These are phyloP conservation scores for Gaeumannomyces sp. DNA, from an alignment of 2,329 filamentous ascomycete genomes.

Conservation along the genomic window DNA sequence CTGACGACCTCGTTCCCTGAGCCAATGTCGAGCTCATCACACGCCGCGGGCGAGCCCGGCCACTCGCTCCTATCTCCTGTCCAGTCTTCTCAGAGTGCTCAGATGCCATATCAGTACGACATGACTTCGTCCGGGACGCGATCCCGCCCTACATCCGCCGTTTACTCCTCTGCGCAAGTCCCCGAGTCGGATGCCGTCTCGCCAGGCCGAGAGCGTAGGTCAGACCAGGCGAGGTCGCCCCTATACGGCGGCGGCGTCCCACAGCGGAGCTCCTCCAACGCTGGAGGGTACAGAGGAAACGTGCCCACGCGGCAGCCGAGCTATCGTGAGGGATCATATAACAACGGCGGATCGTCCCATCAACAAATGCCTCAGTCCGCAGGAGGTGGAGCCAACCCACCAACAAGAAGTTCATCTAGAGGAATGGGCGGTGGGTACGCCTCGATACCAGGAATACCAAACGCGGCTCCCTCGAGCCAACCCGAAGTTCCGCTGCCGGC, in stretches of 20 bases:
- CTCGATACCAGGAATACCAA: conserved; percentile 37
- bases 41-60: no score
- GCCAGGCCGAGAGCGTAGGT: not conserved
- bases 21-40: not conserved
- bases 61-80: not conserved
- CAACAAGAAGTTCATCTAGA: conserved; percentile 65
- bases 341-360: conserved; percentile 7
- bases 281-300: conserved; percentile 41
- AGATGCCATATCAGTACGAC: conserved; percentile 14
- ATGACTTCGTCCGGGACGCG: conserved; percentile 9
- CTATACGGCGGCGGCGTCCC: conserved; percentile 34
- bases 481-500: conserved; percentile 37
- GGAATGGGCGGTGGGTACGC: conserved; percentile 56
- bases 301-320: conserved; percentile 63
- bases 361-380: conserved; percentile 44
- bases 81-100: not conserved
- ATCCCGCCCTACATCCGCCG: conserved; percentile 26
- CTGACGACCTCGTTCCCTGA: not conserved
- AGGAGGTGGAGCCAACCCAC: conserved; percentile 60
- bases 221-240: conserved; percentile 51
- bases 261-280: not conserved
- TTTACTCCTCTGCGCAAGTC: conserved; percentile 18
- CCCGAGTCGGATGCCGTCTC: not conserved
- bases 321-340: conserved; percentile 10
- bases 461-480: conserved; percentile 27